Conservation (phyloP, 2,329 filamentous ascomycete species). For the Seiridium cupressi region DNA sequence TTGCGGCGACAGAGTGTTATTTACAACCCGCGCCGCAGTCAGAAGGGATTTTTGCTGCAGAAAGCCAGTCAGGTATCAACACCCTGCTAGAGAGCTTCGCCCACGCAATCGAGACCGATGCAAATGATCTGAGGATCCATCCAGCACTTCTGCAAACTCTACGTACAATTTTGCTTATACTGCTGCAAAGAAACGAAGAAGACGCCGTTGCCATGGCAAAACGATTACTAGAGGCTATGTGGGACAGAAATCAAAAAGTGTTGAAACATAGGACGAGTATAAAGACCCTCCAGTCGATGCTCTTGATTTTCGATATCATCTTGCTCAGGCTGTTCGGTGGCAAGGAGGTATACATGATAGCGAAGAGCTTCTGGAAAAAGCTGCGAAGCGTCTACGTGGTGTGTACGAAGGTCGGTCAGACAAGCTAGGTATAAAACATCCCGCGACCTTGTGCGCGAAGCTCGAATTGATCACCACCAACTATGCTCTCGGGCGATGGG, state of each 20-base stretch:
- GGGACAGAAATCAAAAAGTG: not conserved
- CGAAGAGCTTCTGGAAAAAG: not conserved
- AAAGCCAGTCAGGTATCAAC: not conserved
- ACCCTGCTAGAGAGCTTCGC: too few species aligned
- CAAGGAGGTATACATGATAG: not conserved
- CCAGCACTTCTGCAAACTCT: too few species aligned
- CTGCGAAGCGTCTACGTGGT: not conserved
- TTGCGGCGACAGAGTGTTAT: not conserved
- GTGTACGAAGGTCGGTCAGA: not conserved
- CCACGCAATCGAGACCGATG: too few species aligned
- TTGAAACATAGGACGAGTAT: not conserved
- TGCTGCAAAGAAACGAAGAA: too few species aligned
- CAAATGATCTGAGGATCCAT: too few species aligned
- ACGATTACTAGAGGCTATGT: not conserved
- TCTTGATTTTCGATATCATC: not conserved
- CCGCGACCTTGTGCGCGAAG: not conserved
- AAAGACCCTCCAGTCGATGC: not conserved
- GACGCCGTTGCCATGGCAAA: too few species aligned
- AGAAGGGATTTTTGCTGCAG: not conserved
- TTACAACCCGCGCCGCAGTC: not conserved
- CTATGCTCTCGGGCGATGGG: not conserved
- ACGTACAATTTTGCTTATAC: too few species aligned
- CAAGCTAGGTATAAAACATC: not conserved
- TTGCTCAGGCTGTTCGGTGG: not conserved
- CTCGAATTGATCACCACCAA: not conserved